Percentiles rank a stretch among this genome's conserved stretches.
phyloP scores from a whole-genome alignment of 441 rosid genomes.

The Hura crepitans region DNA sequence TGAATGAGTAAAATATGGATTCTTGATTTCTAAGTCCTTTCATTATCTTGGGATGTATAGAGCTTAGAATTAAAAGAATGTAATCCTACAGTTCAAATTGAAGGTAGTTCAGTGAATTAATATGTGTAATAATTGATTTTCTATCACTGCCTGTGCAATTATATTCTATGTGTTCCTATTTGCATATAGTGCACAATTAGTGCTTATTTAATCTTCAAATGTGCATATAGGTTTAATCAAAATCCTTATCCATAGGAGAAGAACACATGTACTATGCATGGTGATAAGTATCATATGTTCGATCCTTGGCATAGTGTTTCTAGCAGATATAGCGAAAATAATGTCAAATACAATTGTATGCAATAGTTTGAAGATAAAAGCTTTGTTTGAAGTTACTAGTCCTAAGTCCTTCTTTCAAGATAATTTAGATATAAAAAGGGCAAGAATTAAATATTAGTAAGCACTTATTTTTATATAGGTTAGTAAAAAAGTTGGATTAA shows the following conservation, averaged over 20 bases:
- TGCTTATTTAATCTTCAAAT: neutral
- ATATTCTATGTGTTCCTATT: neutral
- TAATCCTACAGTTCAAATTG: neutral
- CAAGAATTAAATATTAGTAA: neutral
- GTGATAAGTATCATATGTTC: neutral
- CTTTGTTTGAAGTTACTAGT: neutral
- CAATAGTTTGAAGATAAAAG: slow-evolving; percentile 7
- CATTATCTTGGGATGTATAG: slow-evolving; percentile 4
- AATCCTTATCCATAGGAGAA: slow-evolving; percentile 3
- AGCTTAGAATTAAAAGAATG: slow-evolving; percentile 8
- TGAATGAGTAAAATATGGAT: neutral
- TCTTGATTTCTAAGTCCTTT: neutral
- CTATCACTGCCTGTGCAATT: neutral
- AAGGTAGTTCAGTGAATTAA: neutral
- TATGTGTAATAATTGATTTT: neutral
- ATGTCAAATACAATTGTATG: neutral
- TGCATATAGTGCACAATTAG: neutral
- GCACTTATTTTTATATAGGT: neutral
- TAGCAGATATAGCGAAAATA: neutral
- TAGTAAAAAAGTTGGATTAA: neutral
- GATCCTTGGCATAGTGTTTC: neutral
- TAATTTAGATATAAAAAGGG: neutral
- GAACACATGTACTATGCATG: neutral
- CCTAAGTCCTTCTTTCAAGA: neutral
- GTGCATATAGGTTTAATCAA: neutral